Percentiles rank a stretch among this genome's conserved stretches.
Conservation (phyloP, 495 filamentous ascomycete genomes). For the Xylaria nigripes region DNA sequence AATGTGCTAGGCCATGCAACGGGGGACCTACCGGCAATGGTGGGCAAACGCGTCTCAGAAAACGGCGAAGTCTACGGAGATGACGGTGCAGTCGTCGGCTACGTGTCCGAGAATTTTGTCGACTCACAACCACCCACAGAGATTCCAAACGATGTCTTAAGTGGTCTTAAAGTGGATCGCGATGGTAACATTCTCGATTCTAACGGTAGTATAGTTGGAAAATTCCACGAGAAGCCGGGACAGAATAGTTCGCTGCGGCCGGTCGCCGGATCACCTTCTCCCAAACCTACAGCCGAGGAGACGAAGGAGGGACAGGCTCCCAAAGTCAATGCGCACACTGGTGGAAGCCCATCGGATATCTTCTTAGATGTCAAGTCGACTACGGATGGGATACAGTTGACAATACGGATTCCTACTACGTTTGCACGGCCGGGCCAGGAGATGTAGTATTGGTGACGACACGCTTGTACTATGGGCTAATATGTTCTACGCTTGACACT, state of each 20-base stretch:
- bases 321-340: constrained; percentile 30
- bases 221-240: constrained; percentile 34
- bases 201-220: constrained; percentile 36
- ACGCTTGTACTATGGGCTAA: neutral
- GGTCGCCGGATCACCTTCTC: constrained; percentile 6
- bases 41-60: constrained; percentile 36
- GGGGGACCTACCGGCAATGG: constrained; percentile 41
- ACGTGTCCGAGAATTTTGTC: constrained; percentile 38
- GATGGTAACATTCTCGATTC: constrained; percentile 39
- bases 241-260: constrained; percentile 10
- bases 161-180: constrained; percentile 37
- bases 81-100: constrained; percentile 38
- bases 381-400: constrained; percentile 43
- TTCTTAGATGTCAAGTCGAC: constrained; percentile 47
- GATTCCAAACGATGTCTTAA: constrained; percentile 32
- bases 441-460: neutral
- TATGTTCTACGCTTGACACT: neutral
- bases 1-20: constrained; percentile 38
- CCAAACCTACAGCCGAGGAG: constrained; percentile 12
- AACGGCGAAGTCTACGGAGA: constrained; percentile 39
- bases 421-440: constrained; percentile 21
- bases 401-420: constrained; percentile 43
- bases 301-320: constrained; percentile 24
- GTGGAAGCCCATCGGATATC: constrained; percentile 41
- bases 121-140: constrained; percentile 15